Conservation (phyloP, 805 yeast species). For the Priceomyces melissophilus region DNA sequence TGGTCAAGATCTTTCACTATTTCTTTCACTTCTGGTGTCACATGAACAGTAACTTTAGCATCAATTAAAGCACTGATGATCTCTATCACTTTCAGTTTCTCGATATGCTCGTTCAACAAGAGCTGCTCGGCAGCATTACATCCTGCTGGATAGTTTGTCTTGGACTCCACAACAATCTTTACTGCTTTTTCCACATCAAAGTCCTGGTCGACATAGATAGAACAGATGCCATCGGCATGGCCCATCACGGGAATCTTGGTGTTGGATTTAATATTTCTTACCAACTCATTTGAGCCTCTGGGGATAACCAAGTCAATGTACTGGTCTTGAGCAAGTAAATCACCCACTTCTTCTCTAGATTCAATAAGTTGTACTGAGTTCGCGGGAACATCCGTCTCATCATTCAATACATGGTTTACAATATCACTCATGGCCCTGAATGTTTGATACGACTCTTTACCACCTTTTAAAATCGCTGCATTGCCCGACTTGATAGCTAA, state of each 20-base stretch:
- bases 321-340: conserved; percentile 76
- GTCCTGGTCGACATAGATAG: conserved; percentile 74
- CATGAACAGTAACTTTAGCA: conserved; percentile 72
- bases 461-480: conserved; percentile 96
- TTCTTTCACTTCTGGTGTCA: conserved; percentile 49
- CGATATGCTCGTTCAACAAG: conserved; percentile 50
- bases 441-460: conserved; percentile 86
- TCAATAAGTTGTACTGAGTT: conserved; percentile 83
- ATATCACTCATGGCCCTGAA: conserved; percentile 78
- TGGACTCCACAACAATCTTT: conserved; percentile 76
- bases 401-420: conserved; percentile 54
- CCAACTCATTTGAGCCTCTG: conserved; percentile 94
- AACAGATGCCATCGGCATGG: conserved; percentile 97
- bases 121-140: conserved; percentile 95
- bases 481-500: conserved; percentile 95
- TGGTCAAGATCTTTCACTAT: conserved; percentile 15
- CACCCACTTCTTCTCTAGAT: conserved; percentile 87
- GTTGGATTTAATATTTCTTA: conserved; percentile 74
- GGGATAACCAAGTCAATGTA: conserved; percentile 95
- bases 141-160: conserved; percentile 98
- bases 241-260: conserved; percentile 97
- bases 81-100: conserved; percentile 20
- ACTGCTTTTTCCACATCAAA: conserved; percentile 79
- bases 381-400: conserved; percentile 68
- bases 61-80: conserved; percentile 45